phyloP scores from a whole-genome alignment of 495 filamentous ascomycete species.

The Talaromyces nanjingensis region DNA sequence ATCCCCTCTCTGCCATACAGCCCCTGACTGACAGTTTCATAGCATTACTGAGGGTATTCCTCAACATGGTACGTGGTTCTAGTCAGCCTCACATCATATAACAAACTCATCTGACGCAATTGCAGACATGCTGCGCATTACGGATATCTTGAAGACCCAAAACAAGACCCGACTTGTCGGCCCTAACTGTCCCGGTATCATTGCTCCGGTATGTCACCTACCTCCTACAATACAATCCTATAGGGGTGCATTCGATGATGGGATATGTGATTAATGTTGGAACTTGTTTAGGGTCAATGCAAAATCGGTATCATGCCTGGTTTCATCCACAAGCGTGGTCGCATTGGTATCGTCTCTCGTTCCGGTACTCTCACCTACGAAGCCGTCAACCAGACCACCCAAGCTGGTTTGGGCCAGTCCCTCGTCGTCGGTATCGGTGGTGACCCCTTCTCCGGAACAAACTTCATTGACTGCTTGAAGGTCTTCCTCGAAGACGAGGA shows the following conservation, averaged over 20 bases:
- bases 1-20: constrained; percentile 7
- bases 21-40: constrained; percentile 1
- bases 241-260: background rate
- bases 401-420: constrained; percentile 92
- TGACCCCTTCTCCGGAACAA: constrained; percentile 97
- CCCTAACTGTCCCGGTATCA: constrained; percentile 98
- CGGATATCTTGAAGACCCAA: constrained; percentile 95
- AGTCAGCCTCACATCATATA: background rate
- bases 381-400: constrained; percentile 98
- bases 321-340: constrained; percentile 99
- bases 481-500: constrained; percentile 95
- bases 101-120: constrained; percentile 4
- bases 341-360: constrained; percentile 95
- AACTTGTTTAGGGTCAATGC: constrained; percentile 71
- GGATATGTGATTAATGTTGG: constrained; percentile 4
- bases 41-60: constrained; percentile 98
- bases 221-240: background rate
- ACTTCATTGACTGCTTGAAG: constrained; percentile 98
- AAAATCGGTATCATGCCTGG: constrained; percentile 99
- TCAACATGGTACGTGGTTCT: constrained; percentile 66
- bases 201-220: constrained; percentile 59
- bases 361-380: constrained; percentile 99
- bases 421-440: constrained; percentile 98
- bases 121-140: constrained; percentile 97
- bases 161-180: constrained; percentile 93